These are phyloP conservation scores for Mucor mucedo DNA, from an alignment of 371 early-diverging fungal species.

Conservation along the genomic window DNA sequence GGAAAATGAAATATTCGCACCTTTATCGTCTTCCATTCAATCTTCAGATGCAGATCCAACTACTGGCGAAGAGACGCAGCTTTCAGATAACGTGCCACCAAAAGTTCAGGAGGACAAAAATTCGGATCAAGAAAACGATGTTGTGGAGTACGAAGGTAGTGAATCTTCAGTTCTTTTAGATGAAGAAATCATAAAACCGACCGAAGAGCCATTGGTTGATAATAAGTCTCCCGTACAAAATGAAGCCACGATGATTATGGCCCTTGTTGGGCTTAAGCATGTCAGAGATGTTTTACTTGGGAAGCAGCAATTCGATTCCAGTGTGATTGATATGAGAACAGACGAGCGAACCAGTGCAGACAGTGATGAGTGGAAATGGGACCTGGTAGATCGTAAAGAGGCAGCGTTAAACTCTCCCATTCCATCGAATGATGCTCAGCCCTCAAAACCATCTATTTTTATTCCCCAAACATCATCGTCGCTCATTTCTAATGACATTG, in stretches of 20 bases:
- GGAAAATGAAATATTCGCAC: constrained; percentile 52
- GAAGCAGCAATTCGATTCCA: constrained; percentile 53
- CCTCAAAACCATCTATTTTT: neutral
- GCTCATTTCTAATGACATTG: constrained; percentile 1
- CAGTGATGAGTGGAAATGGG: constrained; percentile 14
- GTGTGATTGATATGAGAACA: constrained; percentile 36
- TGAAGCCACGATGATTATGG: constrained; percentile 45
- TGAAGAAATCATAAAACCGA: neutral
- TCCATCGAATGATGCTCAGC: neutral
- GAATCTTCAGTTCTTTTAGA: constrained; percentile 2
- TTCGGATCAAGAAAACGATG: constrained; percentile 14
- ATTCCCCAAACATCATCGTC: constrained; percentile 13
- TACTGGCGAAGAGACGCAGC: neutral
- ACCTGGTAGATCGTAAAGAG: constrained; percentile 11
- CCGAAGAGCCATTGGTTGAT: neutral
- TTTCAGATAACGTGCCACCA: neutral
- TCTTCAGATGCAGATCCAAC: neutral
- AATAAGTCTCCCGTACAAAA: constrained; percentile 17
- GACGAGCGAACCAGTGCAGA: neutral
- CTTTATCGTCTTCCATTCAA: constrained; percentile 3
- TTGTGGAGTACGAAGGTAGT: constrained; percentile 13
- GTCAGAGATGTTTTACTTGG: constrained; percentile 65
- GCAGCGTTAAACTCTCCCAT: neutral
- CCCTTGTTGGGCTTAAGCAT: constrained; percentile 64
- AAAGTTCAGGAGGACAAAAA: neutral